Conservation (phyloP, 257 asterid species). For the Marsdenia floribunda region DNA sequence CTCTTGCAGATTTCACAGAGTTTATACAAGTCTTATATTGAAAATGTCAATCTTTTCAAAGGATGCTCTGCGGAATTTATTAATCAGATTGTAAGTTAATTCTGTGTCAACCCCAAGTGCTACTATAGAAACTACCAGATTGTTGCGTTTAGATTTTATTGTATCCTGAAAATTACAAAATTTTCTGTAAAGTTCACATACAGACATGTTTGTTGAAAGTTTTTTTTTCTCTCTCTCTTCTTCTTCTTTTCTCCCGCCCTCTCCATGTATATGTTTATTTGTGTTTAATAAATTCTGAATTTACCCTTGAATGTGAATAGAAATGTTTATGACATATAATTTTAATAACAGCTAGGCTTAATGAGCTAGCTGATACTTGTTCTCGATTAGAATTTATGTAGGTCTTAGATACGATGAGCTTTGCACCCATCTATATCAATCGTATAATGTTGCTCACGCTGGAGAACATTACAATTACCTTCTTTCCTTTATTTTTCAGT, state of each 20-base stretch:
- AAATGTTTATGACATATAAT: too few species aligned
- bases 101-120: constrained; percentile 4
- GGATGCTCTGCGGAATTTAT: constrained; percentile 80
- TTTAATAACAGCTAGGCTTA: too few species aligned
- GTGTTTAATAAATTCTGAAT: background rate
- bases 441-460: too few species aligned
- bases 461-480: background rate
- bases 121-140: background rate
- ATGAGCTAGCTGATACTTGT: too few species aligned
- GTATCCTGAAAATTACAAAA: background rate
- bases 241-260: background rate
- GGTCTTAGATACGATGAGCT: too few species aligned
- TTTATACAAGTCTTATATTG: constrained; percentile 58
- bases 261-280: background rate
- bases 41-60: constrained; percentile 61
- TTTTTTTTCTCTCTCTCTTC: too few species aligned
- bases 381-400: too few species aligned
- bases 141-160: background rate
- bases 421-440: too few species aligned
- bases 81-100: constrained; percentile 73
- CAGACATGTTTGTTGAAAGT: background rate
- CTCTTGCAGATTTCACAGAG: constrained; percentile 71
- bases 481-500: background rate
- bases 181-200: background rate
- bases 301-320: too few species aligned